phyloP scores from a whole-genome alignment of 2,329 filamentous ascomycete species.

The Myotisia sp. region DNA sequence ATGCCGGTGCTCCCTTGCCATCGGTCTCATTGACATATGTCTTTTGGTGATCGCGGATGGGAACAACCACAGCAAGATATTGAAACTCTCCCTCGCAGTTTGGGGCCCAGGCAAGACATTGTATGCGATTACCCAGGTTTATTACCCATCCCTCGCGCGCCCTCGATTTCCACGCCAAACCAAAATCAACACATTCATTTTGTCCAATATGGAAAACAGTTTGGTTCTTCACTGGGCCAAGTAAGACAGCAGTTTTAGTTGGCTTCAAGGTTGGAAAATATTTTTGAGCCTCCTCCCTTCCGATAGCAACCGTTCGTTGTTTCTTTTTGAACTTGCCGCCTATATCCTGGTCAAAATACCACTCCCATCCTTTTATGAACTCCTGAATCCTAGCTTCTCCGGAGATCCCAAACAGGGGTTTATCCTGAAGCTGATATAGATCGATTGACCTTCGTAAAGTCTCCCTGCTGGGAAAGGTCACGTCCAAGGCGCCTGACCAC shows the following conservation, averaged over 20 bases:
- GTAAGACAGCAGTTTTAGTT: slow-evolving; percentile 32
- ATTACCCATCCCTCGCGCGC: slow-evolving; percentile 39
- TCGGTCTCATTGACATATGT: slow-evolving; percentile 16
- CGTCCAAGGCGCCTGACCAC: slow-evolving; percentile 35
- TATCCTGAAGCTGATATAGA: slow-evolving; percentile 26
- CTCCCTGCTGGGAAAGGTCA: slow-evolving; percentile 37
- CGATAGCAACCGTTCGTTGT: slow-evolving; percentile 28
- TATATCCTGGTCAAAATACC: slow-evolving; percentile 36
- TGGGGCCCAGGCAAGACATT: slow-evolving; percentile 37
- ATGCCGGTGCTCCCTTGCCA: slow-evolving; percentile 33
- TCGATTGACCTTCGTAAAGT: slow-evolving; percentile 20
- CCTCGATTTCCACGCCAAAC: slow-evolving; percentile 29
- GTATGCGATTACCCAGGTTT: slow-evolving; percentile 41
- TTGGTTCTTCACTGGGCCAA: slow-evolving; percentile 37
- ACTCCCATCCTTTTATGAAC: slow-evolving; percentile 35
- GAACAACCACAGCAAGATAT: slow-evolving; percentile 40
- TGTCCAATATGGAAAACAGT: slow-evolving; percentile 29
- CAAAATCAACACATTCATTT: slow-evolving; percentile 32
- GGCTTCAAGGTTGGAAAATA: slow-evolving; percentile 29
- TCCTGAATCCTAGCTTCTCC: slow-evolving; percentile 32
- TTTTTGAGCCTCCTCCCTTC: slow-evolving; percentile 22
- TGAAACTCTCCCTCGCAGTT: slow-evolving; percentile 34
- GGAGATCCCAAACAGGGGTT: slow-evolving; percentile 30
- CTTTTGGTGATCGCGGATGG: slow-evolving; percentile 27
- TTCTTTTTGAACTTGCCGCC: slow-evolving; percentile 27